Evolutionary conservation across 169 alveolate genomes (phyloP).

Genomic region (Fabrea salina): DNA sequence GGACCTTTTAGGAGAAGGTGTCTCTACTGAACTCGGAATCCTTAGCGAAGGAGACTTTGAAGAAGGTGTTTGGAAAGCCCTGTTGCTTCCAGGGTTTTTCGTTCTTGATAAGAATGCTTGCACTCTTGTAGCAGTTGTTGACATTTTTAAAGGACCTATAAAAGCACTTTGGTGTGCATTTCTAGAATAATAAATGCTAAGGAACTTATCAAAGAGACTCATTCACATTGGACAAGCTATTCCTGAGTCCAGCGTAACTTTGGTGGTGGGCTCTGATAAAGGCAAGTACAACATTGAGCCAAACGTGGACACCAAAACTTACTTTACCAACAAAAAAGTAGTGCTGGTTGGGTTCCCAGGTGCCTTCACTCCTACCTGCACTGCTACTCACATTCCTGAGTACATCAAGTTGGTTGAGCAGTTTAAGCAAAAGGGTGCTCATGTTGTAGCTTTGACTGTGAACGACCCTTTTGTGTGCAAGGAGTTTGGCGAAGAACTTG

Average conservation of each 20-base stretch:
- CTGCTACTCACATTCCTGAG: slow-evolving; percentile 33
- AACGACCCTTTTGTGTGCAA: slow-evolving; percentile 45
- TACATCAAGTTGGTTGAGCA: neutral
- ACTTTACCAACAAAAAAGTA: slow-evolving; percentile 30
- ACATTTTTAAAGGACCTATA: too few species aligned
- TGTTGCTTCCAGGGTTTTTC: too few species aligned
- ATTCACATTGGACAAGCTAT: neutral
- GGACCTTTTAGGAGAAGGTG: too few species aligned
- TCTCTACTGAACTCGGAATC: too few species aligned
- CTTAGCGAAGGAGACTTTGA: too few species aligned
- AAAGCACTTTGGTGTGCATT: too few species aligned
- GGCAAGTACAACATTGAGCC: neutral
- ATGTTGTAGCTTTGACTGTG: slow-evolving; percentile 34
- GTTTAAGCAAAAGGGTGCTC: slow-evolving; percentile 28
- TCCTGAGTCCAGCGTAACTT: neutral
- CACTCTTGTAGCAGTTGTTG: too few species aligned
- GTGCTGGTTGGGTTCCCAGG: slow-evolving; percentile 48
- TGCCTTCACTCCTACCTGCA: slow-evolving; percentile 50
- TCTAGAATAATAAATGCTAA: neutral
- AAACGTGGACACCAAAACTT: slow-evolving; percentile 27
- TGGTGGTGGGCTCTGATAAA: neutral
- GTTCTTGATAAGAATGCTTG: too few species aligned
- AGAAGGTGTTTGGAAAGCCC: too few species aligned
- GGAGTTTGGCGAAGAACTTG: slow-evolving; percentile 27
- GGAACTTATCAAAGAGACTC: neutral